Conservation (phyloP, 140 eudicot species). For the Cichorium intybus region DNA sequence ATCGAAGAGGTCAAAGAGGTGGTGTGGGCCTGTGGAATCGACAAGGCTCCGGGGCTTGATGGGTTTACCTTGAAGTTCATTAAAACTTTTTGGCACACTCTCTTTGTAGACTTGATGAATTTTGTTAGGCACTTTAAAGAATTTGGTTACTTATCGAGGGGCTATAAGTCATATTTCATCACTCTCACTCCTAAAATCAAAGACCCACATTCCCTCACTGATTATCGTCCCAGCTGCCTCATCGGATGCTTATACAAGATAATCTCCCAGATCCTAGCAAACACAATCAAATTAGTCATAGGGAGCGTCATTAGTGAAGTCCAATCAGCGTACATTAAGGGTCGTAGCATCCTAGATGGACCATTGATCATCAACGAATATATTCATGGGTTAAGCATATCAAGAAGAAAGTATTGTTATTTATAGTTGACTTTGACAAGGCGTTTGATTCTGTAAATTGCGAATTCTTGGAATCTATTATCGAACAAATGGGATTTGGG, state of each 20-base stretch:
- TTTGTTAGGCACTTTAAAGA: neutral
- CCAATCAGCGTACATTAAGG: neutral
- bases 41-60: neutral
- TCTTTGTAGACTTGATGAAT: neutral
- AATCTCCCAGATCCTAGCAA: neutral
- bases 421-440: neutral
- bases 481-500: neutral
- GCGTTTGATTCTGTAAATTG: neutral
- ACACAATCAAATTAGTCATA: neutral
- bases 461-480: neutral
- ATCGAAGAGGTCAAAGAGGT: neutral
- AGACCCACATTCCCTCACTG: neutral
- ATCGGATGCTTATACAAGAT: neutral
- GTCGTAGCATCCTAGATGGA: neutral
- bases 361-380: neutral
- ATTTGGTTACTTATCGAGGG: accelerated
- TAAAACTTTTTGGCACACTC: neutral
- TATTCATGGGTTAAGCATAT: neutral
- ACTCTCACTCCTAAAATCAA: neutral
- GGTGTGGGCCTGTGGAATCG: neutral
- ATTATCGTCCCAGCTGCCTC: neutral
- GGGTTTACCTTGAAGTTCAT: neutral
- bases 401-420: no score
- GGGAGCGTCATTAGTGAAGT: neutral
- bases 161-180: neutral